A percentile compares a stretch with the other conserved stretches of the same genome.
These are phyloP conservation scores for Marasmius fiardii DNA, from an alignment of 1,284 basidiomycete genomes.

Conservation along the genomic window DNA sequence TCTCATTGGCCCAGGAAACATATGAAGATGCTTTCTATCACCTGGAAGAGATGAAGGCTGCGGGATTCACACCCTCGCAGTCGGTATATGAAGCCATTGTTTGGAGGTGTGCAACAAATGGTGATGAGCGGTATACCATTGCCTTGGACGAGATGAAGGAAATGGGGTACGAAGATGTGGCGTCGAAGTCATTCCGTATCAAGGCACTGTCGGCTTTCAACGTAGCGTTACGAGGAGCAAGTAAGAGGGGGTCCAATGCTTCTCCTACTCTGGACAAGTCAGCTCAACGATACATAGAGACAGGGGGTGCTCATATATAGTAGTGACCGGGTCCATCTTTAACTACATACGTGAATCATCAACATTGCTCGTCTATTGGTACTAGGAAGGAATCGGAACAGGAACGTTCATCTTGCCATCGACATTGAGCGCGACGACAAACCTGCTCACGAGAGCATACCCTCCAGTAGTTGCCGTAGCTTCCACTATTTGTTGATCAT, in stretches of 20 bases:
- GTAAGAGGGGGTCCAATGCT: not conserved
- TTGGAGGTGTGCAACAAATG: slow-evolving; percentile 49
- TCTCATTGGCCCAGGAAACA: slow-evolving; percentile 65
- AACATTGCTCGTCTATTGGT: slow-evolving; percentile 5
- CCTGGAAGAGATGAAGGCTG: slow-evolving; percentile 81
- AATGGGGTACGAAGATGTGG: slow-evolving; percentile 21
- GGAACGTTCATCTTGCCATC: slow-evolving; percentile 34
- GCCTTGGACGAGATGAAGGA: slow-evolving; percentile 71
- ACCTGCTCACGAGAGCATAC: slow-evolving; percentile 39
- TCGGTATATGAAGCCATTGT: slow-evolving; percentile 62
- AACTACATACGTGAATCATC: too few relatives aligned
- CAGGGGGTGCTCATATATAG: slow-evolving; percentile 20
- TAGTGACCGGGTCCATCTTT: not conserved
- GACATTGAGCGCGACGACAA: slow-evolving; percentile 37
- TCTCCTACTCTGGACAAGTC: slow-evolving; percentile 20
- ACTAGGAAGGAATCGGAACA: slow-evolving; percentile 30
- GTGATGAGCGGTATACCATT: slow-evolving; percentile 63
- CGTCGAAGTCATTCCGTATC: not conserved
- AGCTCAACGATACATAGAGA: slow-evolving; percentile 29
- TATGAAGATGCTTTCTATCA: slow-evolving; percentile 90
- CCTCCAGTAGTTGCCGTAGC: slow-evolving; percentile 36
- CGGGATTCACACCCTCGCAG: slow-evolving; percentile 50
- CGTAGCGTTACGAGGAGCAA: not conserved
- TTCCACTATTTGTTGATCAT: slow-evolving; percentile 37
- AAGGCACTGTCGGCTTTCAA: slow-evolving; percentile 4